These are phyloP conservation scores for Scheffersomyces lignosus DNA, from an alignment of 805 yeast genomes.

Conservation along the genomic window DNA sequence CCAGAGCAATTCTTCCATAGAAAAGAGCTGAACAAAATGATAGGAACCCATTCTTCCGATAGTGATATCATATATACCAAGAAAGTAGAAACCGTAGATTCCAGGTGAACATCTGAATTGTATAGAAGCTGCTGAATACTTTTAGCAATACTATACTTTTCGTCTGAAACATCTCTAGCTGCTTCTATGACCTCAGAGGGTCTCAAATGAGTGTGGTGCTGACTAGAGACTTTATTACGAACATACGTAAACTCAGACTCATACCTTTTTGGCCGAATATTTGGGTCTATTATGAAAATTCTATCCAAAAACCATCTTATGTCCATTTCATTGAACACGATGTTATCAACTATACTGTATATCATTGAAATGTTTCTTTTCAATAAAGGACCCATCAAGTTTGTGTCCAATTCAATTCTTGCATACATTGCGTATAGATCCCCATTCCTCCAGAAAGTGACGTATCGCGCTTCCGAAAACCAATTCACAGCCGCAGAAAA, in stretches of 20 bases:
- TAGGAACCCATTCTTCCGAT: background rate
- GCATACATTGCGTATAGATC: background rate
- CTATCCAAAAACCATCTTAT: background rate
- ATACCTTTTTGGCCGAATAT: background rate
- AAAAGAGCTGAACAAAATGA: background rate
- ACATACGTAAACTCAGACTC: background rate
- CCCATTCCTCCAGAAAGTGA: background rate
- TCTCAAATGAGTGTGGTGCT: background rate
- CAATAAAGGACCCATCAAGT: background rate
- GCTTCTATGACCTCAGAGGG: background rate
- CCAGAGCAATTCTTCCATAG: background rate
- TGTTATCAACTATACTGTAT: background rate
- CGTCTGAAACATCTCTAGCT: background rate
- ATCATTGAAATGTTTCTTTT: background rate
- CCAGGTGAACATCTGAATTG: background rate
- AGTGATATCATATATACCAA: background rate
- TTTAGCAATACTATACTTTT: background rate
- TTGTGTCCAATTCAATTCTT: background rate
- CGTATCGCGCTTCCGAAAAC: background rate
- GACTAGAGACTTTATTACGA: background rate
- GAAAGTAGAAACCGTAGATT: background rate
- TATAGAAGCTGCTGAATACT: background rate
- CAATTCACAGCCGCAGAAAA: background rate
- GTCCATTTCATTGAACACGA: background rate
- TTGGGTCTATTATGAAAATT: background rate